These are phyloP conservation scores for Teunomyces gatunensis DNA, from an alignment of 805 yeast species.

Conservation along the genomic window DNA sequence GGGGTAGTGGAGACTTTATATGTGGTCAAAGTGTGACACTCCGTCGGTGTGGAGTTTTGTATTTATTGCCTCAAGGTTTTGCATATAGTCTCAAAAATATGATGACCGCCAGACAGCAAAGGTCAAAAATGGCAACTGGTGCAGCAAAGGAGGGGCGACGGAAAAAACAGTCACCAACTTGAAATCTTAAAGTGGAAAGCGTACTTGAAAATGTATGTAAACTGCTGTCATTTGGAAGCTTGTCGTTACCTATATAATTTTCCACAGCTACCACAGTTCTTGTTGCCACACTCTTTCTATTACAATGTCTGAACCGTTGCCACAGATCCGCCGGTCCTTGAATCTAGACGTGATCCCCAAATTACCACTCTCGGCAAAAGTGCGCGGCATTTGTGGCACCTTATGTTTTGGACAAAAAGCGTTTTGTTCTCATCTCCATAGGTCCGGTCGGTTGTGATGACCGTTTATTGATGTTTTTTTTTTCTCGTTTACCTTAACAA, in stretches of 20 bases:
- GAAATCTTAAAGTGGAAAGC: not conserved
- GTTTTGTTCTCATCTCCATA: not conserved
- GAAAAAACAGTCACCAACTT: not conserved
- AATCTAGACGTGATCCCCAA: not conserved
- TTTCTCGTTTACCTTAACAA: not conserved
- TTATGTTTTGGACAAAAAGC: not conserved
- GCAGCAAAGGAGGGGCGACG: conserved; percentile 1
- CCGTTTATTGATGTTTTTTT: not conserved
- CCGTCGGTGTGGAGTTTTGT: conserved; percentile 4
- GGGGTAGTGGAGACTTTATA: not conserved
- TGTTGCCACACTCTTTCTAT: not conserved
- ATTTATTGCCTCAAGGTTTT: conserved; percentile 7
- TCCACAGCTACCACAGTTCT: not conserved
- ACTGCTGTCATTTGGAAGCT: not conserved
- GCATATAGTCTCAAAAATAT: conserved; percentile 1
- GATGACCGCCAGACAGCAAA: not conserved
- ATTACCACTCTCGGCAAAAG: not conserved
- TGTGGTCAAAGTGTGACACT: not conserved
- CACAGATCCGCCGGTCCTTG: not conserved
- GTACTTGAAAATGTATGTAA: not conserved
- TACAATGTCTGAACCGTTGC: not conserved
- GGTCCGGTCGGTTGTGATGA: not conserved
- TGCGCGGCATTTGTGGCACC: not conserved
- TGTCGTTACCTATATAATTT: not conserved
- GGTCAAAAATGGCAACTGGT: conserved; percentile 1